Conservation (phyloP, 495 filamentous ascomycete genomes). For the Poronia punctata region DNA sequence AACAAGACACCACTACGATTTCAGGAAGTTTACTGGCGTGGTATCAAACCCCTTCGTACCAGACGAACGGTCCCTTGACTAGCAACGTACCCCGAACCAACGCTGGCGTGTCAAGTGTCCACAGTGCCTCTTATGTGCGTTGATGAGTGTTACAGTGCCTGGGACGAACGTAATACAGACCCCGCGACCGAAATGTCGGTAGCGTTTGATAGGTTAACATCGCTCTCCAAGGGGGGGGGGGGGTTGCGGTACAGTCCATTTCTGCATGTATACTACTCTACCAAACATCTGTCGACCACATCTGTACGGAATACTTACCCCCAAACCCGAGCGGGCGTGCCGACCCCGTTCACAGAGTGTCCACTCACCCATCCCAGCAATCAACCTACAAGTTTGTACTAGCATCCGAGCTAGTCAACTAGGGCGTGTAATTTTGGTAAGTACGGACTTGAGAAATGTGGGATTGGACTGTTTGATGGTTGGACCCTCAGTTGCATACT, state of each 20-base stretch:
- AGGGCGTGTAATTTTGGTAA: too few species aligned
- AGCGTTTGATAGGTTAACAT: constrained; percentile 3
- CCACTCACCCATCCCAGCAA: neutral
- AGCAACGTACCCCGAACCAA: neutral
- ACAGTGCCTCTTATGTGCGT: too few species aligned
- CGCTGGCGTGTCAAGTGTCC: too few species aligned
- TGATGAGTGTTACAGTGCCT: constrained; percentile 6
- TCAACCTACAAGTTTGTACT: neutral
- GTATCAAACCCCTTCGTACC: too few species aligned
- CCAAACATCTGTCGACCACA: neutral
- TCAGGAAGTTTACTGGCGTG: too few species aligned
- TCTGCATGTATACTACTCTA: neutral
- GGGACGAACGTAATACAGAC: constrained; percentile 6
- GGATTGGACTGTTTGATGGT: neutral
- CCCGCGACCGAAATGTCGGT: constrained; percentile 15
- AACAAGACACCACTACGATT: too few species aligned
- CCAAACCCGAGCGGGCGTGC: constrained; percentile 6
- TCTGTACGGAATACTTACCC: too few species aligned
- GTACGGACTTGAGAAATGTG: too few species aligned
- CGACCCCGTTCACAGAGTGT: constrained; percentile 6
- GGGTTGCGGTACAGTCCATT: too few species aligned
- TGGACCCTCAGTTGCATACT: neutral
- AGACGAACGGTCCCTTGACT: neutral
- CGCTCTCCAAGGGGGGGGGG: constrained; percentile 1
- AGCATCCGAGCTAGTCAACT: too few species aligned